Percentiles rank a stretch among this genome's conserved stretches.
These are phyloP conservation scores for Rhizophlyctis rosea DNA, from an alignment of 192 early-diverging fungal genomes.

Conservation along the genomic window DNA sequence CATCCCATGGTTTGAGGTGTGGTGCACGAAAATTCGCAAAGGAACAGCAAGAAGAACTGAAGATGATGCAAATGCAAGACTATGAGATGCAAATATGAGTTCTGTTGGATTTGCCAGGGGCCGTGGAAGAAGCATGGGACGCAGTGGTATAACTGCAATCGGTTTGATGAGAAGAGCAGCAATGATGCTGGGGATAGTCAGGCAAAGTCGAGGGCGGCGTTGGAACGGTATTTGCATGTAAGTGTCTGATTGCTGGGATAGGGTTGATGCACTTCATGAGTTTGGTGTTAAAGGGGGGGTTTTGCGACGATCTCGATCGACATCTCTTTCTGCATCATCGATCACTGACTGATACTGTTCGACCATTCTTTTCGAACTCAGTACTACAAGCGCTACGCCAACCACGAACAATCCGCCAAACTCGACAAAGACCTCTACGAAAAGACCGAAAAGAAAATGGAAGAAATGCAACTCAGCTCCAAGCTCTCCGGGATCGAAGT, in stretches of 20 bases:
- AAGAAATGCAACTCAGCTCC: constrained; percentile 86
- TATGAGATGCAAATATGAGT: constrained; percentile 96
- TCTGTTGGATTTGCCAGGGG: constrained; percentile 99
- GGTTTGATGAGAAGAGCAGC: constrained; percentile 88
- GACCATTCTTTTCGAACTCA: constrained; percentile 25
- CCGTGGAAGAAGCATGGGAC: constrained; percentile 97
- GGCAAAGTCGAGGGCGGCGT: constrained; percentile 78
- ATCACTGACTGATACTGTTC: too few species aligned
- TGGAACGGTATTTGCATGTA: constrained; percentile 96
- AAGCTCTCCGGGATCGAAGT: constrained; percentile 98
- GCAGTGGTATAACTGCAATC: constrained; percentile 96
- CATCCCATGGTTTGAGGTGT: too few species aligned
- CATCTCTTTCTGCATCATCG: too few species aligned
- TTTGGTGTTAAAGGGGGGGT: too few species aligned
- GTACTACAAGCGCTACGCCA: constrained; percentile 97
- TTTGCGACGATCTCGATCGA: too few species aligned
- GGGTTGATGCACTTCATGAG: constrained; percentile 1
- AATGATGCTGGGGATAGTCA: constrained; percentile 82
- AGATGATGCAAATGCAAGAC: too few species aligned
- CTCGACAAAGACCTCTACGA: constrained; percentile 75
- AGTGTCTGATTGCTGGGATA: constrained; percentile 20
- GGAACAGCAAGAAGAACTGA: too few species aligned
- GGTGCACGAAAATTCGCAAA: too few species aligned
- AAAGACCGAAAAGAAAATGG: constrained; percentile 93
- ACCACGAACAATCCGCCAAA: constrained; percentile 94